Percentiles rank a stretch among this genome's conserved stretches.
These are phyloP conservation scores for Phlebiopsis flavidoalba DNA, from an alignment of 768 basidiomycete genomes.

Conservation along the genomic window DNA sequence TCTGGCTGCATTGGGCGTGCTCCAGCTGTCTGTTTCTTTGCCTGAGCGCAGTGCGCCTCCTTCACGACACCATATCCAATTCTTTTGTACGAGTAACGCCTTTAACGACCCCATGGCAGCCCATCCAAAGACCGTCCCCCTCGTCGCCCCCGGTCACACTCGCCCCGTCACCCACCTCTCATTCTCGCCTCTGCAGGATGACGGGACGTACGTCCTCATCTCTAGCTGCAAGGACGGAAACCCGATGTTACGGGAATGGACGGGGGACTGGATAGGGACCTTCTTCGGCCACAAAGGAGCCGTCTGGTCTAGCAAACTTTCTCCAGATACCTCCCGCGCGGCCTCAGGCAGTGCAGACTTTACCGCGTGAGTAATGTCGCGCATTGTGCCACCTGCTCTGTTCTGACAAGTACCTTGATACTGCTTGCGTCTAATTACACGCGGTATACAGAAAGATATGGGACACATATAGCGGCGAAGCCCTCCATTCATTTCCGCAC, in stretches of 20 bases:
- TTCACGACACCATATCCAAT: constrained; percentile 7
- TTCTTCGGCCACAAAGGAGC: constrained; percentile 91
- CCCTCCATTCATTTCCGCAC: constrained; percentile 93
- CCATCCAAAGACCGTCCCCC: constrained; percentile 57
- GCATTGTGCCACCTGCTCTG: neutral
- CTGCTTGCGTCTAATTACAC: neutral
- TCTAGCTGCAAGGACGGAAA: constrained; percentile 99
- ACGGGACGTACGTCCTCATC: constrained; percentile 83
- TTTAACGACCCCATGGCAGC: constrained; percentile 19
- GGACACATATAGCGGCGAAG: constrained; percentile 89
- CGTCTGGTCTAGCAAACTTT: constrained; percentile 95
- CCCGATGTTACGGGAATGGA: constrained; percentile 95
- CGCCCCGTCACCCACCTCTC: constrained; percentile 91
- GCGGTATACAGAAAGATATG: constrained; percentile 73
- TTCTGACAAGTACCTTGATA: constrained; percentile 6
- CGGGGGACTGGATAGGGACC: constrained; percentile 97
- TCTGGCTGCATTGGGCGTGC: neutral
- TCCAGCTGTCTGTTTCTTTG: constrained; percentile 1
- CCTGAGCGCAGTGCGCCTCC: constrained; percentile 16
- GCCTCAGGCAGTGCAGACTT: constrained; percentile 96
- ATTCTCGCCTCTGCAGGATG: constrained; percentile 82
- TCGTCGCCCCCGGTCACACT: constrained; percentile 83
- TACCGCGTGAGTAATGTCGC: constrained; percentile 67
- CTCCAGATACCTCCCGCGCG: constrained; percentile 77
- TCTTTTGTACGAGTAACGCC: constrained; percentile 9